phyloP scores from a whole-genome alignment of 352 stramenopile species.

The Pilasporangium apinafurcum region DNA sequence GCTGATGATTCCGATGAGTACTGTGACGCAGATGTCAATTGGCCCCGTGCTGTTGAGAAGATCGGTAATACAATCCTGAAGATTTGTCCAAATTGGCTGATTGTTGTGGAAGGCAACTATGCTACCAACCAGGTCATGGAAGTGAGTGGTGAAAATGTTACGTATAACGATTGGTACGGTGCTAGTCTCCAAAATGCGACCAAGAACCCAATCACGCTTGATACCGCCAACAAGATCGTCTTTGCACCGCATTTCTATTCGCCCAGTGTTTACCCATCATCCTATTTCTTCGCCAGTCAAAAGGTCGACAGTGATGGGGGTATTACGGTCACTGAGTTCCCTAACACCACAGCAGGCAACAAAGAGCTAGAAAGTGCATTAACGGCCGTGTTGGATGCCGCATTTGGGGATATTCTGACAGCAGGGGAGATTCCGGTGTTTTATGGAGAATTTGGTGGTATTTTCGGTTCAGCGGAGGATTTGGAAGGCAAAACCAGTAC shows the following conservation, averaged over 20 bases:
- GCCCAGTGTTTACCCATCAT: constrained; percentile 60
- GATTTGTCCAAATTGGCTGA: constrained; percentile 75
- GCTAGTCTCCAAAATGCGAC: constrained; percentile 73
- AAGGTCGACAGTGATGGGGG: constrained; percentile 16
- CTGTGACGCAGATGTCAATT: constrained; percentile 53
- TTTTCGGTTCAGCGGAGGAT: constrained; percentile 54
- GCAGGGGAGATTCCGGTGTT: constrained; percentile 48
- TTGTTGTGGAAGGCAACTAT: constrained; percentile 61
- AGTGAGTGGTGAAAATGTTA: constrained; percentile 58
- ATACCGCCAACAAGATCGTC: constrained; percentile 61
- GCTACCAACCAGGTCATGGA: constrained; percentile 28
- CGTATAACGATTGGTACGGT: constrained; percentile 80
- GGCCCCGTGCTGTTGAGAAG: constrained; percentile 59
- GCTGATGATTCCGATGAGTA: constrained; percentile 43
- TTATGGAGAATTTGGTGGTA: constrained; percentile 79
- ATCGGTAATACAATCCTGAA: constrained; percentile 58
- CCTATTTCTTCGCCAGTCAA: constrained; percentile 74
- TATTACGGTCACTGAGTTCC: constrained; percentile 53
- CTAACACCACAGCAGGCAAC: constrained; percentile 55
- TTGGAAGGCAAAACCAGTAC: constrained; percentile 57
- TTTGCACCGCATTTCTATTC: constrained; percentile 84
- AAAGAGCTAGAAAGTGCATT: constrained; percentile 43
- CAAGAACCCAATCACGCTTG: constrained; percentile 57
- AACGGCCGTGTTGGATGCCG: constrained; percentile 50
- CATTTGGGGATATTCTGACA: constrained; percentile 57